These are phyloP conservation scores for Areca catechu DNA, from an alignment of 176 grass and related monocot species.

Conservation along the genomic window DNA sequence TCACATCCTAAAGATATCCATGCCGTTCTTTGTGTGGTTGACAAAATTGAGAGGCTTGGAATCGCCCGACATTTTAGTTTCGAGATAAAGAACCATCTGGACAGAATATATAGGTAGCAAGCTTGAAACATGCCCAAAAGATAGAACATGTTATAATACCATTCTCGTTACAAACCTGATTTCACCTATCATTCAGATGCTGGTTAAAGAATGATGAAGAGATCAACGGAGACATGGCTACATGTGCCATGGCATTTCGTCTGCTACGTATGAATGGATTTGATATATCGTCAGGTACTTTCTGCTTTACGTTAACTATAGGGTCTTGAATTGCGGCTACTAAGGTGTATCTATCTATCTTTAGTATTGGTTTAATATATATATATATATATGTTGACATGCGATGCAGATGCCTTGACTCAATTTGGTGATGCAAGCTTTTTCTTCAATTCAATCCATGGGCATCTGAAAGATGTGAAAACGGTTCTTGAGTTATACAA, in stretches of 20 bases:
- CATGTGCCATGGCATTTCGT: slow-evolving; percentile 69
- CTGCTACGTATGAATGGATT: slow-evolving; percentile 65
- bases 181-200: slow-evolving; percentile 29
- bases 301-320: neutral
- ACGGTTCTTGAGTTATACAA: slow-evolving; percentile 66
- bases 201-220: slow-evolving; percentile 72
- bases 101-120: slow-evolving; percentile 39
- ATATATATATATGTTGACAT: neutral
- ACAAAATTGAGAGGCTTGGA: slow-evolving; percentile 52
- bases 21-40: slow-evolving; percentile 45
- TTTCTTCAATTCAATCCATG: slow-evolving; percentile 54
- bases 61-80: slow-evolving; percentile 38
- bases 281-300: slow-evolving; percentile 53
- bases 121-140: neutral
- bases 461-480: slow-evolving; percentile 54
- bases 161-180: slow-evolving; percentile 10
- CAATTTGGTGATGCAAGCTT: slow-evolving; percentile 27
- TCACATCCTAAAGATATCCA: slow-evolving; percentile 32
- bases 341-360: too few species aligned
- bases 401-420: slow-evolving; percentile 35
- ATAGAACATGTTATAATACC: neutral
- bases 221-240: slow-evolving; percentile 37
- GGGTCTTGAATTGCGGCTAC: too few species aligned
- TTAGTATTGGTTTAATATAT: slow-evolving; percentile 2
- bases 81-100: slow-evolving; percentile 54